phyloP scores from a whole-genome alignment of 2,329 filamentous ascomycete genomes.

The Fulvia fulva region DNA sequence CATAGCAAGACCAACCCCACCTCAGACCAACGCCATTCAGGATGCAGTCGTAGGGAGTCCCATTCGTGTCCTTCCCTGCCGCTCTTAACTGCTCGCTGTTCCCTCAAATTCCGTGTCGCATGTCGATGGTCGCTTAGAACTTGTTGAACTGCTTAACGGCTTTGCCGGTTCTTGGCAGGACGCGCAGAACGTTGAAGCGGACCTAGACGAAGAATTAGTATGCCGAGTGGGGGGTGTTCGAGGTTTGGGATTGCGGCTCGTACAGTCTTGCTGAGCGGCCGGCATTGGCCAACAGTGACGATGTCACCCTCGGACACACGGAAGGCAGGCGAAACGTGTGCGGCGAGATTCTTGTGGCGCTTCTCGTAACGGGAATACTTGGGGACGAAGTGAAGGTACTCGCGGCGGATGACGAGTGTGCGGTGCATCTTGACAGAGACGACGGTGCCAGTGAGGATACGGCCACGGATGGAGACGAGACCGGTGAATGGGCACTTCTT shows the following conservation, averaged over 20 bases:
- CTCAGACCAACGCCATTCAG: conserved; percentile 24
- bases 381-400: conserved; percentile 99
- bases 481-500: conserved; percentile 99
- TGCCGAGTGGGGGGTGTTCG: conserved; percentile 5
- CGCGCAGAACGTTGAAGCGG: conserved; percentile 99
- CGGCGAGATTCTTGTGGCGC: conserved; percentile 99
- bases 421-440: conserved; percentile 99
- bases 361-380: conserved; percentile 99
- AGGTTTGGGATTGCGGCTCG: conserved; percentile 40
- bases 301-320: conserved; percentile 99
- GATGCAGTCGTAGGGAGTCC: conserved; percentile 18
- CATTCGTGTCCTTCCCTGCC: conserved; percentile 9
- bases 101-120: conserved; percentile 18
- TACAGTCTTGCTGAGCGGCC: conserved; percentile 99
- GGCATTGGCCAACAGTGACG: conserved; percentile 99
- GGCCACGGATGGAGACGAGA: conserved; percentile 97
- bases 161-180: conserved; percentile 96
- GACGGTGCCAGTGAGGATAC: conserved; percentile 99
- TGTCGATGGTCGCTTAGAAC: conserved; percentile 62
- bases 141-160: conserved; percentile 96
- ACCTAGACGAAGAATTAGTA: conserved; percentile 54
- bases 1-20: conserved; percentile 9
- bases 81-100: conserved; percentile 10
- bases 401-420: conserved; percentile 97
- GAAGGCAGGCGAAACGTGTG: conserved; percentile 98